Conservation (phyloP, 169 alveolate genomes). For the Eimeria sp. region DNA sequence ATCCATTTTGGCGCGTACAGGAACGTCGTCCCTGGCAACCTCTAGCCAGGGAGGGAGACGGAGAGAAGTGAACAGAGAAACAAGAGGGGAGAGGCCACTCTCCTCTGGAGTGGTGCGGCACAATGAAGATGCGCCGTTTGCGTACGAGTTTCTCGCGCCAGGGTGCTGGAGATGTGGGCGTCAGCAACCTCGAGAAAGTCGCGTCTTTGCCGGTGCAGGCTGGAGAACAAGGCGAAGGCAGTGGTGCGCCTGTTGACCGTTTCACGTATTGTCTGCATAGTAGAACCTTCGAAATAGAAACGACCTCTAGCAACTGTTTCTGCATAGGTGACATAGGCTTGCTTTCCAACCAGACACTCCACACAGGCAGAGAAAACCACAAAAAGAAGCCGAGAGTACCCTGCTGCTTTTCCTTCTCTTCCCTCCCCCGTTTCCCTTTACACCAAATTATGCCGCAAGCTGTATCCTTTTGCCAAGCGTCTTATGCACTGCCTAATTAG, state of each 20-base stretch:
- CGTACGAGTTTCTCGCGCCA: constrained; percentile 62
- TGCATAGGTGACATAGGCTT: too few relatives aligned
- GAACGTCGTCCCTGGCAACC: not conserved
- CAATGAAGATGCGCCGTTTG: constrained; percentile 38
- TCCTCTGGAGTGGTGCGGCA: not conserved
- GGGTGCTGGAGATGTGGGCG: constrained; percentile 67
- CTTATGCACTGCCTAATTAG: not conserved
- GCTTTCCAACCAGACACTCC: too few relatives aligned
- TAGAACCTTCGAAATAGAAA: not conserved
- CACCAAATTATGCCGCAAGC: not conserved
- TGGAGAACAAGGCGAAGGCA: constrained; percentile 38
- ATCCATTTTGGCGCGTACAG: not conserved
- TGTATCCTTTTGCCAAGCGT: too few relatives aligned
- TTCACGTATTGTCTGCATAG: not conserved
- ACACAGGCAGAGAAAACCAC: too few relatives aligned
- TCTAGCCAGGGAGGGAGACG: too few relatives aligned
- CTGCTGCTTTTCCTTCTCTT: too few relatives aligned
- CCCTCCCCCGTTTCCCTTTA: not conserved
- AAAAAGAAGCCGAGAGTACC: too few relatives aligned
- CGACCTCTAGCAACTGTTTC: too few relatives aligned
- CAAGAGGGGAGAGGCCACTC: not conserved
- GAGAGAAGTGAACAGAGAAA: not conserved
- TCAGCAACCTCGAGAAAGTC: constrained; percentile 53
- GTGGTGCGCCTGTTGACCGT: constrained; percentile 6
- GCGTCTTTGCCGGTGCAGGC: constrained; percentile 59